Percentiles rank a stretch among this genome's conserved stretches.
phyloP scores from a whole-genome alignment of 2,329 filamentous ascomycete species.

The Colletotrichum lupini region DNA sequence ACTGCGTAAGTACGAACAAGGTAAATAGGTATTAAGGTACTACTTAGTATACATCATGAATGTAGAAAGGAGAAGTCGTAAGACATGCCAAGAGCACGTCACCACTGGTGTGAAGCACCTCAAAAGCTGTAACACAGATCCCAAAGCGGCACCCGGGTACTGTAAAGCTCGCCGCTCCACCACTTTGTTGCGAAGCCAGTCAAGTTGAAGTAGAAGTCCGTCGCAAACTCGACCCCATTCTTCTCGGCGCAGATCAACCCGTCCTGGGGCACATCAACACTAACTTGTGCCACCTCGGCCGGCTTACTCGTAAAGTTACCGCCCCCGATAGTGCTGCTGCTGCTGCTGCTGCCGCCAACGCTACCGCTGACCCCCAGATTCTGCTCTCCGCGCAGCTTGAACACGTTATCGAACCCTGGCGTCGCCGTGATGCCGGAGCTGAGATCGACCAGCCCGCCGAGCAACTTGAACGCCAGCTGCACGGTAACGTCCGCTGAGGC shows the following conservation, averaged over 20 bases:
- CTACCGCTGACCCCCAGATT: slow-evolving; percentile 32
- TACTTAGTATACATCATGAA: neutral
- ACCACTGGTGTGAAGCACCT: neutral
- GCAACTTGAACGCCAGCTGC: slow-evolving; percentile 49
- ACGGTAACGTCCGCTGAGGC: slow-evolving; percentile 49
- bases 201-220: slow-evolving; percentile 43
- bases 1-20: too few species aligned
- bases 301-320: slow-evolving; percentile 27
- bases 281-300: neutral
- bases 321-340: too few species aligned
- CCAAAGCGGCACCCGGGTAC: slow-evolving; percentile 30
- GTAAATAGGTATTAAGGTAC: neutral
- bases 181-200: slow-evolving; percentile 41
- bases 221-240: slow-evolving; percentile 39
- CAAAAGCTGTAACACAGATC: slow-evolving; percentile 34
- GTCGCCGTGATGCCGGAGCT: slow-evolving; percentile 50
- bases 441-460: slow-evolving; percentile 49
- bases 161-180: slow-evolving; percentile 41
- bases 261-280: slow-evolving; percentile 34
- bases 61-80: neutral
- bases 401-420: slow-evolving; percentile 50
- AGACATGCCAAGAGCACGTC: neutral
- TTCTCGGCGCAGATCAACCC: slow-evolving; percentile 38
- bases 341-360: neutral
- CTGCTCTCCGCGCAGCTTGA: slow-evolving; percentile 44